Evolutionary conservation across 441 rosid species (phyloP).

Genomic region (Geranium incanum): DNA sequence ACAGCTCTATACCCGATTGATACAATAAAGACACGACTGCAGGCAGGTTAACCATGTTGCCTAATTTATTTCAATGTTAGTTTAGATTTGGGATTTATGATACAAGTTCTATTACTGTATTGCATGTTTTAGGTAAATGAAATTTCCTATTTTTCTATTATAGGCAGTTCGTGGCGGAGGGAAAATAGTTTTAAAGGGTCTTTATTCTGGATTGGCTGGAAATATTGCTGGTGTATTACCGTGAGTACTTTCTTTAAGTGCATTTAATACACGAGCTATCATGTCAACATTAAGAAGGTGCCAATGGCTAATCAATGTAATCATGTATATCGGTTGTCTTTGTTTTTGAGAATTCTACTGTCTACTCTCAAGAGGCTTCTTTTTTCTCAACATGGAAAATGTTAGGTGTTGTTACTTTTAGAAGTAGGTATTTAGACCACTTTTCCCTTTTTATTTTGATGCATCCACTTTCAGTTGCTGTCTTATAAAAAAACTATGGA

Average conservation of each 20-base stretch:
- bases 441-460: neutral
- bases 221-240: slow-evolving; percentile 69
- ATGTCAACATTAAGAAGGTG: neutral
- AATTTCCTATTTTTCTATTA: slow-evolving; percentile 13
- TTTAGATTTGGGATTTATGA: neutral
- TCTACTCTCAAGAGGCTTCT: neutral
- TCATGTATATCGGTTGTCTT: neutral
- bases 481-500: neutral
- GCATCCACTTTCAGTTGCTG: neutral
- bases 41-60: slow-evolving; percentile 40
- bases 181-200: slow-evolving; percentile 55
- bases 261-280: slow-evolving; percentile 4
- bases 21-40: slow-evolving; percentile 70
- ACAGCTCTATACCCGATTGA: slow-evolving; percentile 68
- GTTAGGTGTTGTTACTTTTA: neutral
- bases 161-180: slow-evolving; percentile 69
- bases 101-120: neutral
- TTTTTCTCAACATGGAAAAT: neutral
- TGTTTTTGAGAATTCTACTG: neutral
- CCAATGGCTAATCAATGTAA: neutral
- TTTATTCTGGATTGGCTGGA: slow-evolving; percentile 72
- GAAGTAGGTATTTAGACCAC: neutral
- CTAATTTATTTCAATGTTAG: no score
- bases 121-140: slow-evolving; percentile 1
- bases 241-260: slow-evolving; percentile 35